Base-by-base conservation (phyloP, 352 stramenopile genomes). In the Thraustotheca clavata region DNA sequence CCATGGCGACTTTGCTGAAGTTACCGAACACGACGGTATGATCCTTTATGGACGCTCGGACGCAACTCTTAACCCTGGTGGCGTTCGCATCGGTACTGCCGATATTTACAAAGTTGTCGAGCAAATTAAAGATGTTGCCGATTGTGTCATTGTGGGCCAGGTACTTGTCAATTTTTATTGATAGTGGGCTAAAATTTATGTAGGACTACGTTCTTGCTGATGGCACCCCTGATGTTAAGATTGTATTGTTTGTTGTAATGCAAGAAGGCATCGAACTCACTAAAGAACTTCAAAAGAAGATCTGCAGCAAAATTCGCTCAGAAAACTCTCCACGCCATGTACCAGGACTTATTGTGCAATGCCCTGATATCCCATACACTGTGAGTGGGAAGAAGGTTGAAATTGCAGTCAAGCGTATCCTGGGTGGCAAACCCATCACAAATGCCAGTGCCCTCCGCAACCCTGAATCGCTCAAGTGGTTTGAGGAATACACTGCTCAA, bases 41-140 rank as follows among this genome's bases (percentile, higher is more conserved):
- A 71, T 91, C 27, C 86, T 91, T 57, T 86, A 86, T 33, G 83
- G 83, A n/a, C 80, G 83, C 27, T 88, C 77, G 11, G 83, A 91
- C 46, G 83, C 83, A 20, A 91, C 83, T 36, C 69, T 91, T 46
- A 91, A 91, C 61, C 80, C 80, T 55, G 74, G 76, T 12, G 81
- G 81, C n/a, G 80, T 90, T 6, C 81, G 81, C 47, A 90, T 90
- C 47, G 81, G 81, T 43, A 88, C 79, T 11, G 79, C 81, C 8
- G 81, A 90, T 59, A 88, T 90, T 54, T 90, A 90, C 73, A 87
- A 88, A 52, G 79, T 90, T 57, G 73, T 87, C 39, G 81, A 88
- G 59, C 68, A 78, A 36, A 86, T 88, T 49, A 69, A 77, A 8
- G 79, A 85, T 29, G 67, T 90, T 14, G 71, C 61, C 0, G 79